Percentiles rank a stretch among this genome's conserved stretches.
Evolutionary conservation across 495 filamentous ascomycete genomes (phyloP).

Genomic region (Podospora pseudopauciseta): DNA sequence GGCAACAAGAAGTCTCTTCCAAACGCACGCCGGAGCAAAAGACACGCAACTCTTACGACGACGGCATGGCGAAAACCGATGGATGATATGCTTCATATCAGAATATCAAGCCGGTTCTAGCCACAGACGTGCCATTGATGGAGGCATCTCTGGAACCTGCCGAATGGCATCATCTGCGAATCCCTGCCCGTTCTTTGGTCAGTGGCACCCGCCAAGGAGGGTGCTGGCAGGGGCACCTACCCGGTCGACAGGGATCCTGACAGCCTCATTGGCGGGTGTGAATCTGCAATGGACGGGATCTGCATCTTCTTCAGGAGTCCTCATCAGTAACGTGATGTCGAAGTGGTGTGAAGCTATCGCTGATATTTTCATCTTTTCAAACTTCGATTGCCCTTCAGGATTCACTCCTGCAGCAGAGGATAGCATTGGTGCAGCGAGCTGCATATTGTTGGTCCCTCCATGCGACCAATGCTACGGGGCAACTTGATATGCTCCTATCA

Average conservation of each 20-base stretch:
- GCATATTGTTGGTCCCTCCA: not conserved
- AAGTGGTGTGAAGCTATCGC: conserved; percentile 40
- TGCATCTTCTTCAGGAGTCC: conserved; percentile 31
- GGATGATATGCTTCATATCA: not conserved
- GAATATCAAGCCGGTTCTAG: not conserved
- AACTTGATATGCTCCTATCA: not conserved
- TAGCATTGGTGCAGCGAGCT: not conserved
- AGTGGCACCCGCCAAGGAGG: conserved; percentile 37
- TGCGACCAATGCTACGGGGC: not conserved
- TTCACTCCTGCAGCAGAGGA: not conserved
- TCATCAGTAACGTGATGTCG: conserved; percentile 40
- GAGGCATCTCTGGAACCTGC: conserved; percentile 10
- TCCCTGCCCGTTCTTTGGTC: conserved; percentile 19
- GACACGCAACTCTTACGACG: conserved; percentile 3
- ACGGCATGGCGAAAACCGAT: not conserved
- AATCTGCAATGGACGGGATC: conserved; percentile 33
- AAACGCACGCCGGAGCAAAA: not conserved
- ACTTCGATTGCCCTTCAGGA: not conserved
- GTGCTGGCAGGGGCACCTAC: conserved; percentile 28
- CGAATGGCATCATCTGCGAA: conserved; percentile 28
- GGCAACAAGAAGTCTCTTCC: not conserved
- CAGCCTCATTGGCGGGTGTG: conserved; percentile 34
- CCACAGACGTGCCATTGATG: not conserved
- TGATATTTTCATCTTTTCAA: conserved; percentile 8
- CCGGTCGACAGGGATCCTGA: conserved; percentile 36